Conservation (phyloP, 768 basidiomycete genomes). For the Psilocybe tampanensis region DNA sequence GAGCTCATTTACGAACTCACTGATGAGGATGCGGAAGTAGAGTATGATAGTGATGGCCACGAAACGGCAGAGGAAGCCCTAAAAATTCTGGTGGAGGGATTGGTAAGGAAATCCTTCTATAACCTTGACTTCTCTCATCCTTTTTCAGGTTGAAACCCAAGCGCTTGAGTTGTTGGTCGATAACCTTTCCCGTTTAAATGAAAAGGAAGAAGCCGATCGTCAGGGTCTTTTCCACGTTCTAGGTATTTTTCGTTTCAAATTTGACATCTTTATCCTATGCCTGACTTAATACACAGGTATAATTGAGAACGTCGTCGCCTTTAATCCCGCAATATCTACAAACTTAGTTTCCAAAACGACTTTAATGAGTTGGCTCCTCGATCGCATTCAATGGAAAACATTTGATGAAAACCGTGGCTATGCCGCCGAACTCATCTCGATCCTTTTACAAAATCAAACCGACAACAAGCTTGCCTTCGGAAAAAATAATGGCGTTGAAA, state of each 20-base stretch:
- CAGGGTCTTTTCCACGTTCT: slow-evolving; percentile 93
- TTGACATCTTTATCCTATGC: neutral
- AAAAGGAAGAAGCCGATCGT: slow-evolving; percentile 86
- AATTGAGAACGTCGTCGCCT: slow-evolving; percentile 90
- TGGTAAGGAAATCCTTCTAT: slow-evolving; percentile 54
- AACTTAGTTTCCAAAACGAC: slow-evolving; percentile 74
- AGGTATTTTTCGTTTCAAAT: slow-evolving; percentile 42
- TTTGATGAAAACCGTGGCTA: slow-evolving; percentile 94
- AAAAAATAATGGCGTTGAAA: slow-evolving; percentile 79
- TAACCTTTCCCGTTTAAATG: slow-evolving; percentile 87
- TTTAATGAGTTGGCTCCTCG: slow-evolving; percentile 78
- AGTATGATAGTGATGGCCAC: slow-evolving; percentile 63
- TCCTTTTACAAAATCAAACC: slow-evolving; percentile 77
- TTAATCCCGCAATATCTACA: slow-evolving; percentile 76
- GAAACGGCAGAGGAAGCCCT: slow-evolving; percentile 67
- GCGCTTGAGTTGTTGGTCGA: slow-evolving; percentile 88
- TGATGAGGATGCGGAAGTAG: slow-evolving; percentile 92
- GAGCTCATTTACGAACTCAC: slow-evolving; percentile 93
- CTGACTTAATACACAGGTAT: slow-evolving; percentile 53
- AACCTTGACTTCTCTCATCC: slow-evolving; percentile 5
- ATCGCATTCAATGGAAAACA: slow-evolving; percentile 67
- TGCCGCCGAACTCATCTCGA: slow-evolving; percentile 91
- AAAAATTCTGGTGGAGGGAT: slow-evolving; percentile 70
- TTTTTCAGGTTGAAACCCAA: slow-evolving; percentile 72
- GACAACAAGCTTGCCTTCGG: slow-evolving; percentile 71